Evolutionary conservation across 352 stramenopile species (phyloP), one percentile per base, ranked within the genome.

Genomic region (Globisporangium solare): DNA sequence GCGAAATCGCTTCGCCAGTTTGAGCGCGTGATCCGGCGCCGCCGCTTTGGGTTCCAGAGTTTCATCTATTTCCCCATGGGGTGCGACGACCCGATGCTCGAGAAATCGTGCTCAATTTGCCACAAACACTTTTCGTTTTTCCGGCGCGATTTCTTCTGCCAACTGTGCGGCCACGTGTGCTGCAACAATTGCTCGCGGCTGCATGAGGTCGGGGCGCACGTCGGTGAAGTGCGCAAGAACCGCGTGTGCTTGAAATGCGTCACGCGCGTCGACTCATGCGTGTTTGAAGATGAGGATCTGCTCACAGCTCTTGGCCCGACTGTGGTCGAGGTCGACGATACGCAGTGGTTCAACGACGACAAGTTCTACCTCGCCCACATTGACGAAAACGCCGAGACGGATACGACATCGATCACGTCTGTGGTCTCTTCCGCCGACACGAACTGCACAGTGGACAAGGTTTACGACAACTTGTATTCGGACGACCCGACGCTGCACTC

Each of bases 21-120:
- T n/a, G 80, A 91, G 59, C 71, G 72, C 18, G 74, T 91, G 42
- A 88, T 88, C 54, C 76, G 78, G 0, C 80, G 80, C 0, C 75
- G 80, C 22, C 78, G 80, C 27, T 73, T 88, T 32, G 80, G 80
- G 2, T 71, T 91, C 54, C 80, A 91, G 63, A 74, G 66, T 43
- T 83, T 88, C 51, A 27, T 27, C 24, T 27, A 27, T 5, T 27
- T 27, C 24, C 24, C 24, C 24, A 27, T 27, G 24, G 24, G 24
- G 24, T 27, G 5, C 24, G 24, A 27, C 24, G 24, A 27, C 24
- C 24, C 24, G 24, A 27, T 27, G 5, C 24, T 27, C 24, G 24
- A 27, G 24, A 27, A 27, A 27, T 27, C 24, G 24, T 27, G 24
- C 24, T 27, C 24, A 5, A 27, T 27, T 27, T 27, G 24, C 24